Evolutionary conservation across 768 basidiomycete species (phyloP).

Genomic region (Serpula lacrymans): DNA sequence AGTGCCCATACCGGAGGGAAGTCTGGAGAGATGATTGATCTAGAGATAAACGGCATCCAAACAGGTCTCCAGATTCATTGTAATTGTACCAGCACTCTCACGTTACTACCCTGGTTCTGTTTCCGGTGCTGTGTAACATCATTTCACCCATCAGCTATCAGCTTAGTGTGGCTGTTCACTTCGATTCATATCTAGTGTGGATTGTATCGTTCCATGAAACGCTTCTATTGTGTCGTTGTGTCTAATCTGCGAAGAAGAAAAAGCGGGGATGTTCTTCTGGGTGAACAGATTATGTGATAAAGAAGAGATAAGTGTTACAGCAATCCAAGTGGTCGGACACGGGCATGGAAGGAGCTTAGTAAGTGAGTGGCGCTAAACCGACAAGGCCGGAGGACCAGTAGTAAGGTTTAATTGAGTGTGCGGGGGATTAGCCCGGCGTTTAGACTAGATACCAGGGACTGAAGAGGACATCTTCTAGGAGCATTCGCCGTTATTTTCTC

Average conservation of each 20-base stretch:
- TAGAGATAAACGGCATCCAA: conserved; percentile 19
- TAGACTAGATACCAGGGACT: conserved; percentile 5
- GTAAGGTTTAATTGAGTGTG: conserved; percentile 19
- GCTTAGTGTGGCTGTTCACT: conserved; percentile 6
- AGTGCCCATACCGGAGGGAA: conserved; percentile 21
- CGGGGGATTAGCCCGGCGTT: conserved; percentile 14
- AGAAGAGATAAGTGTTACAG: no score
- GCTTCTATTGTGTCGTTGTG: not conserved
- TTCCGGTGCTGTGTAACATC: conserved; percentile 1
- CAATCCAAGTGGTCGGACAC: no score
- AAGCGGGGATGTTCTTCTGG: conserved; percentile 4
- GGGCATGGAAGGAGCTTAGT: conserved; percentile 20
- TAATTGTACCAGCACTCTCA: conserved; percentile 18
- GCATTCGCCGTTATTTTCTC: conserved; percentile 4
- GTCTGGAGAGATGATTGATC: conserved; percentile 18
- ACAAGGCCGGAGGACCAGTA: conserved; percentile 29
- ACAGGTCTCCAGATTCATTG: conserved; percentile 7
- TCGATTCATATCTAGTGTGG: conserved; percentile 1
- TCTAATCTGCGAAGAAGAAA: not conserved
- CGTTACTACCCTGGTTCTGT: conserved; percentile 11
- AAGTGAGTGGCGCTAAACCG: conserved; percentile 22
- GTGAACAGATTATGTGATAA: conserved; percentile 20
- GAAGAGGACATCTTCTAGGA: not conserved
- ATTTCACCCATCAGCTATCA: conserved; percentile 4
- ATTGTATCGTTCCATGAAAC: not conserved